These are phyloP conservation scores for Hylodesmum podocarpum DNA, from an alignment of 306 rosid genomes.

Conservation along the genomic window DNA sequence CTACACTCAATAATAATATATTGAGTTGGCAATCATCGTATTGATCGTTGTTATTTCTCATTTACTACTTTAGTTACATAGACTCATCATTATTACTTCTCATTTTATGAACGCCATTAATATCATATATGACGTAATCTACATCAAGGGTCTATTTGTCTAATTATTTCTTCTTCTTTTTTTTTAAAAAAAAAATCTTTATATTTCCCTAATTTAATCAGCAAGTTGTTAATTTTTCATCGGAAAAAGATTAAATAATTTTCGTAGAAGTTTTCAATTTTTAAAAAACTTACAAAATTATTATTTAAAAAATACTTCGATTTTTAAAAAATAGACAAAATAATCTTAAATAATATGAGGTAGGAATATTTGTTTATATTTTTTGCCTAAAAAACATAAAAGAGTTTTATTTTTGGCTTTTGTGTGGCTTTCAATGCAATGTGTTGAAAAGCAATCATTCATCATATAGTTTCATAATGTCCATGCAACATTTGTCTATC, in stretches of 20 bases:
- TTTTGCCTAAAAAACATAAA: background rate
- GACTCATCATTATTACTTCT: background rate
- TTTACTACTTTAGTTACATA: background rate
- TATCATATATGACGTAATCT: background rate
- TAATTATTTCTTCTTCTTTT: too few species aligned
- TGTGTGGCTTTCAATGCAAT: constrained; percentile 31
- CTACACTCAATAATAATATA: constrained; percentile 12
- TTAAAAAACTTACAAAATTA: background rate
- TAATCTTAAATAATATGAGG: background rate
- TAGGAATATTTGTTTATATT: background rate
- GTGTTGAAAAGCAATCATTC: constrained; percentile 28
- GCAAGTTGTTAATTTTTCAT: background rate
- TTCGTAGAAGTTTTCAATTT: background rate
- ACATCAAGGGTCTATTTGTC: background rate
- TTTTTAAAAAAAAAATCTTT: background rate
- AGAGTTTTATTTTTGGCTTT: constrained; percentile 7
- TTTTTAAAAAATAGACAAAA: background rate
- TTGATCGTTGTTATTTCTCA: background rate
- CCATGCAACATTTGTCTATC: constrained; percentile 35
- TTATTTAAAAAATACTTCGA: background rate
- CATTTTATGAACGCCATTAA: background rate
- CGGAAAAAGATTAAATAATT: background rate
- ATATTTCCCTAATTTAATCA: background rate
- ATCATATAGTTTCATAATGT: constrained; percentile 24
- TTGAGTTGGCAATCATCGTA: constrained; percentile 36